Evolutionary conservation across 768 basidiomycete genomes (phyloP).

Genomic region (Pleurotus citrinopileatus): DNA sequence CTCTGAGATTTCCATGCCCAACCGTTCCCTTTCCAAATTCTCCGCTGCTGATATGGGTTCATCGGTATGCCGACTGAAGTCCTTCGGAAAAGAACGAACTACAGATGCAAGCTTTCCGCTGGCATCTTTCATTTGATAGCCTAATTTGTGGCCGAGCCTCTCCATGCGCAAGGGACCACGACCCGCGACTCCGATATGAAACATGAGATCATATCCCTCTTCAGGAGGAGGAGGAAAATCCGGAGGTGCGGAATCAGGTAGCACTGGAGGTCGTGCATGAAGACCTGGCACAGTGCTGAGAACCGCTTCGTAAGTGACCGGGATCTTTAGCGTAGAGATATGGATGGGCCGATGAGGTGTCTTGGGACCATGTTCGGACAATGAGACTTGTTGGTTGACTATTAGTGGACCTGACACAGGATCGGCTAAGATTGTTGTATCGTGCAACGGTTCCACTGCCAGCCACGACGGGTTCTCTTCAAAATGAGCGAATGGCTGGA

Average conservation of each 20-base stretch:
- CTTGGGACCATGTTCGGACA: conserved; percentile 15
- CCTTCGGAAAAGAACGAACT: conserved; percentile 37
- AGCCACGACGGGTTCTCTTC: conserved; percentile 70
- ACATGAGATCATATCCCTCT: conserved; percentile 64
- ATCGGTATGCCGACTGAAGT: conserved; percentile 36
- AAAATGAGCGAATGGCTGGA: conserved; percentile 56
- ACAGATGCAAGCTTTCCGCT: conserved; percentile 54
- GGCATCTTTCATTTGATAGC: conserved; percentile 69
- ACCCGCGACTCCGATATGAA: conserved; percentile 69
- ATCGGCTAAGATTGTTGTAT: conserved; percentile 45
- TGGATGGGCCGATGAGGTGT: conserved; percentile 42
- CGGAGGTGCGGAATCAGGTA: conserved; percentile 31
- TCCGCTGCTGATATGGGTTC: conserved; percentile 29
- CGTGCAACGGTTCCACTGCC: conserved; percentile 61
- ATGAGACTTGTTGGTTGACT: conserved; percentile 19
- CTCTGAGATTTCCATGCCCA: conserved; percentile 37
- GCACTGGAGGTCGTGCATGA: conserved; percentile 57
- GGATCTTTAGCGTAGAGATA: conserved; percentile 56
- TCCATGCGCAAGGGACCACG: conserved; percentile 65
- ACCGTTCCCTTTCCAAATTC: conserved; percentile 32
- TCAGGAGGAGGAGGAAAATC: conserved; percentile 36
- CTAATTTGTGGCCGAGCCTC: conserved; percentile 61
- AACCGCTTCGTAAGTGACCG: conserved; percentile 58
- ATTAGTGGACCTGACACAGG: conserved; percentile 23
- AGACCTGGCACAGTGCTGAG: conserved; percentile 53